A percentile compares a stretch with the other conserved stretches of the same genome.
phyloP scores from a whole-genome alignment of 2,329 filamentous ascomycete species.

The Teratosphaeria viscida region DNA sequence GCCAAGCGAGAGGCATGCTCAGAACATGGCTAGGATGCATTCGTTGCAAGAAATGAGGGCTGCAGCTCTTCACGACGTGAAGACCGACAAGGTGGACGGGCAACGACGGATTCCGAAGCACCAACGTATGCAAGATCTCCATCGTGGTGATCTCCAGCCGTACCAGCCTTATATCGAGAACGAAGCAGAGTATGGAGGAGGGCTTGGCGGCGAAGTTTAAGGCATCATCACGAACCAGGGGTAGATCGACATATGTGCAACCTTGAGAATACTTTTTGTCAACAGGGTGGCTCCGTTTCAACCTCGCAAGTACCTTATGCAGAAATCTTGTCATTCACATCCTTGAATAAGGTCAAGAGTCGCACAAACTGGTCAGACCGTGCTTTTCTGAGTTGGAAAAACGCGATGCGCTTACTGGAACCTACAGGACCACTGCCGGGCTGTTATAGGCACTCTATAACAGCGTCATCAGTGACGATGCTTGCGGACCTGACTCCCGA shows the following conservation, averaged over 20 bases:
- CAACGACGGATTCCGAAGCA: constrained; percentile 3
- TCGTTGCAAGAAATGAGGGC: constrained; percentile 3
- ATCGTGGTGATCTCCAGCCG: constrained; percentile 9
- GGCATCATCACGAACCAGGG: background rate
- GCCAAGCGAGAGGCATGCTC: background rate
- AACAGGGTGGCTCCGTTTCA: background rate
- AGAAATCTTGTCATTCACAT: background rate
- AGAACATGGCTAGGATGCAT: constrained; percentile 4
- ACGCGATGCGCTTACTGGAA: background rate
- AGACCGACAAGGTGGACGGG: background rate
- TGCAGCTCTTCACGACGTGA: background rate
- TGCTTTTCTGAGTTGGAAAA: background rate
- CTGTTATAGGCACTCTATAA: background rate
- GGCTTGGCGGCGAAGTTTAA: constrained; percentile 6
- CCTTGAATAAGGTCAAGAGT: background rate
- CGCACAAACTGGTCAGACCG: background rate
- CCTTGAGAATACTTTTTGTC: background rate
- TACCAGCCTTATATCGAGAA: constrained; percentile 19
- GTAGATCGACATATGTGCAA: background rate
- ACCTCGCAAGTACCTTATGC: background rate
- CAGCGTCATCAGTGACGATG: background rate
- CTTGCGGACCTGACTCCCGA: background rate
- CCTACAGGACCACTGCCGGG: background rate
- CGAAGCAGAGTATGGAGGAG: constrained; percentile 7
- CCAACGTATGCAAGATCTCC: constrained; percentile 12